A percentile compares a stretch with the other conserved stretches of the same genome.
Evolutionary conservation across 306 rosid genomes (phyloP).

Genomic region (Rosa persica): DNA sequence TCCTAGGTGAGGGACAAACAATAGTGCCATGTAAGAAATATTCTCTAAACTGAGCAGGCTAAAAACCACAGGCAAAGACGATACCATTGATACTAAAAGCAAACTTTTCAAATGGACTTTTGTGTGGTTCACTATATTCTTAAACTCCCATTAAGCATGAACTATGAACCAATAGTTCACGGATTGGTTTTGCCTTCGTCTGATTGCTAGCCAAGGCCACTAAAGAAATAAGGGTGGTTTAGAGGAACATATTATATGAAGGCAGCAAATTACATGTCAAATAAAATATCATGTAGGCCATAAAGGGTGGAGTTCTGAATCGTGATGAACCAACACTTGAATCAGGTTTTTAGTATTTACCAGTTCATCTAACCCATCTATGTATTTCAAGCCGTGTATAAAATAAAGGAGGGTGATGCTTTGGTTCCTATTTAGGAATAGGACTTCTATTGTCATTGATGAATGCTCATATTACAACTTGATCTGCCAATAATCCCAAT

Average conservation of each 20-base stretch:
- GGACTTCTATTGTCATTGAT: background rate
- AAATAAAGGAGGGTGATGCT: background rate
- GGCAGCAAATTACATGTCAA: background rate
- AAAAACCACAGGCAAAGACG: background rate
- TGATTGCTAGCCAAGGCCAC: background rate
- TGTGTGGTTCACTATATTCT: slow-evolving; percentile 17
- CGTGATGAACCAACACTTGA: background rate
- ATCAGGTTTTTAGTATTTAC: background rate
- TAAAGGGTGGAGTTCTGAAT: background rate
- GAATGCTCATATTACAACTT: background rate
- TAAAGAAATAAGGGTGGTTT: background rate
- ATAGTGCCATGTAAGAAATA: background rate
- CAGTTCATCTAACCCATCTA: background rate
- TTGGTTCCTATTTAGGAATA: background rate
- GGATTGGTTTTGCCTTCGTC: slow-evolving; percentile 14
- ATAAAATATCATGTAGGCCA: background rate
- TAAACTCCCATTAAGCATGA: background rate
- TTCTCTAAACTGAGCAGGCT: background rate
- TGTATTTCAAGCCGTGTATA: background rate
- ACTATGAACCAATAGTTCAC: slow-evolving; percentile 8
- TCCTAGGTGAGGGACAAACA: background rate
- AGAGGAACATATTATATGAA: background rate
- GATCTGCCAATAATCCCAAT: background rate
- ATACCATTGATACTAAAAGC: background rate
- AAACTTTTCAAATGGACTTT: background rate